phyloP scores from a whole-genome alignment of 805 yeast genomes.

The Blastobotrys robertii region DNA sequence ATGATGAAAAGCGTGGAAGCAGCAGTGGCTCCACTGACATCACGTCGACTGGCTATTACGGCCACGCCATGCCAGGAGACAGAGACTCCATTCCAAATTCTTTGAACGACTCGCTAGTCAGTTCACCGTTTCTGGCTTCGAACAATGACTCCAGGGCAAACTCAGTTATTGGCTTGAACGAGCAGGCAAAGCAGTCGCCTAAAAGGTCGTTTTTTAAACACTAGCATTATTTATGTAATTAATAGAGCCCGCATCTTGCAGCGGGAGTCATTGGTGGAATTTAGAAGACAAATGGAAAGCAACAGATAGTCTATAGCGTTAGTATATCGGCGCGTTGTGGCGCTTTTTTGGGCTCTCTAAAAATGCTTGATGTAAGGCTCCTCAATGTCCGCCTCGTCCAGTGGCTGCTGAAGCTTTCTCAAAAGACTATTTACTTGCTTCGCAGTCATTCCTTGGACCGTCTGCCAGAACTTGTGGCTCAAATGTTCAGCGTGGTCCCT shows the following conservation, averaged over 20 bases:
- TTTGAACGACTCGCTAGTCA: too few relatives aligned
- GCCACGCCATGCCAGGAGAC: neutral
- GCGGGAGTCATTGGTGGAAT: too few relatives aligned
- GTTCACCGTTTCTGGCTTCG: too few relatives aligned
- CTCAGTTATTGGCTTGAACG: too few relatives aligned
- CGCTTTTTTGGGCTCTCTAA: neutral
- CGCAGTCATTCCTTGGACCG: neutral
- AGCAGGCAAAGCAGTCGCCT: too few relatives aligned
- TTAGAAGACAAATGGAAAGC: too few relatives aligned
- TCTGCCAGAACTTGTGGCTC: neutral
- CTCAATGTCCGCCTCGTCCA: neutral
- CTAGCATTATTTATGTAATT: too few relatives aligned
- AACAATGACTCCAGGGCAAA: too few relatives aligned
- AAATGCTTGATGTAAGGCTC: constrained; percentile 1
- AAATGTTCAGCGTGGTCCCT: constrained; percentile 2
- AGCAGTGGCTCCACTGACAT: neutral
- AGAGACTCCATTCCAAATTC: neutral
- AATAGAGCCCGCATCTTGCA: too few relatives aligned
- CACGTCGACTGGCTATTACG: neutral
- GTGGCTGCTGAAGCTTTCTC: neutral
- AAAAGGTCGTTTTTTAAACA: too few relatives aligned
- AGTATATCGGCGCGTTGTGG: too few relatives aligned
- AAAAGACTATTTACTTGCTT: neutral
- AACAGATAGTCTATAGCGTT: too few relatives aligned
- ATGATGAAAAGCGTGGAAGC: neutral